phyloP scores from a whole-genome alignment of 805 yeast genomes.

The Torulaspora maleeae region DNA sequence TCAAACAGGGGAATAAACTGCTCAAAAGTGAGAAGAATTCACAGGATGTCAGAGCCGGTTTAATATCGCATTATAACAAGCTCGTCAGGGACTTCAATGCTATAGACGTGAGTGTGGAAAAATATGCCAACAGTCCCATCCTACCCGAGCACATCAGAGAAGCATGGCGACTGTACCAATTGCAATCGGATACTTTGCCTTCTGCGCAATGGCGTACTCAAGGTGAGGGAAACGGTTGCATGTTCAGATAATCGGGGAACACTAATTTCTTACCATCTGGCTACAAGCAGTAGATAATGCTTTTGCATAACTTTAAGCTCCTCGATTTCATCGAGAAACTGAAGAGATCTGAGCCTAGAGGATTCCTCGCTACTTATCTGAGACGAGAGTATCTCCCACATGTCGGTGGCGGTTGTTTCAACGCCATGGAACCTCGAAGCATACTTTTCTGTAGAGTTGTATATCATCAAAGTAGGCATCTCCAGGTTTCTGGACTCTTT shows the following conservation, averaged over 20 bases:
- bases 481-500: conserved; percentile 44
- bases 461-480: conserved; percentile 38
- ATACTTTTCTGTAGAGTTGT: conserved; percentile 37
- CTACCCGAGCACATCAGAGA: conserved; percentile 82
- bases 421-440: conserved; percentile 18
- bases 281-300: conserved; percentile 46
- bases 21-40: conserved; percentile 26
- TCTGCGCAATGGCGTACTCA: conserved; percentile 64
- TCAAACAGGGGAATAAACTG: conserved; percentile 23
- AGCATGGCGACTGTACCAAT: conserved; percentile 74
- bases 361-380: conserved; percentile 39
- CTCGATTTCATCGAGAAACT: conserved; percentile 56
- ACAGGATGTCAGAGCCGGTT: conserved; percentile 24
- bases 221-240: conserved; percentile 64
- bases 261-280: conserved; percentile 20
- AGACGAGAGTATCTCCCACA: conserved; percentile 35
- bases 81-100: conserved; percentile 30
- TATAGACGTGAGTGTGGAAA: conserved; percentile 33
- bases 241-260: conserved; percentile 49
- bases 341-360: conserved; percentile 42
- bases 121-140: conserved; percentile 51
- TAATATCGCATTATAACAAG: conserved; percentile 33
- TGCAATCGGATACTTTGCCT: conserved; percentile 62
- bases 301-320: conserved; percentile 48
- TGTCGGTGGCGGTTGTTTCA: conserved; percentile 15